Evolutionary conservation across 805 yeast genomes (phyloP), one percentile per base, ranked within the genome.

Genomic region (Pichia gijzeniarum): DNA sequence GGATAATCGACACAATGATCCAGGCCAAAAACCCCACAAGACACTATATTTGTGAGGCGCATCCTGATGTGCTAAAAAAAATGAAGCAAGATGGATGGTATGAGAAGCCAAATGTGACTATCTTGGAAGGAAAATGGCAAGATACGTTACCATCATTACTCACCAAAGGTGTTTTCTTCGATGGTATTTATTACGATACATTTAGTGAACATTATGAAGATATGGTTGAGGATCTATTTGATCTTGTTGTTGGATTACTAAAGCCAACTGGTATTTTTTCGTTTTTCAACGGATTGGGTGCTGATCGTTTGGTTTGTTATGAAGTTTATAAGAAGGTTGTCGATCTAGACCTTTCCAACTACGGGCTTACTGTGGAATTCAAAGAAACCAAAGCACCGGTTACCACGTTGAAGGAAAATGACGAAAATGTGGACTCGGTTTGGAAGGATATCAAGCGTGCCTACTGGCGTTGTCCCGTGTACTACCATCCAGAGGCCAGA

Each of bases 61-160:
- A 90, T 59, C 96, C 97, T 2, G 95, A 86, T 53, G 98, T 90
- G 10, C 65, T 91, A 30, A 61, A 63, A 1, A 81, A 85, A 55
- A 66, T 90, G 72, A 69, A 70, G 45, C 56, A 61, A 2, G 90
- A 84, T 54, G 96, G 96, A 1, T 91, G 97, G 97, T 79, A 75
- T 60, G 81, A 80, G 3, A 83, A 77, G 56, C 68, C 74, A 14
- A 79, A 78, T 48, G 96, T 90, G 32, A 79, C 77, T 2, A 69
- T 90, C 1, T 65, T 91, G 31, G 85, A 80, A 55, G 97, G 97
- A n/a, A 76, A 87, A 61, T 90, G 98, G 97, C 96, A 91, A 63
- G 93, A 85, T 34, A 74, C 80, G 6, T 61, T 90, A 34, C 85
- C 88, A 31, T 68, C 70, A 22, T 68, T 91, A 30, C 61, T 90